Percentiles rank a stretch among this genome's conserved stretches.
Conservation (phyloP, 2,329 filamentous ascomycete species). For the Aspergillus quadrilineatus region DNA sequence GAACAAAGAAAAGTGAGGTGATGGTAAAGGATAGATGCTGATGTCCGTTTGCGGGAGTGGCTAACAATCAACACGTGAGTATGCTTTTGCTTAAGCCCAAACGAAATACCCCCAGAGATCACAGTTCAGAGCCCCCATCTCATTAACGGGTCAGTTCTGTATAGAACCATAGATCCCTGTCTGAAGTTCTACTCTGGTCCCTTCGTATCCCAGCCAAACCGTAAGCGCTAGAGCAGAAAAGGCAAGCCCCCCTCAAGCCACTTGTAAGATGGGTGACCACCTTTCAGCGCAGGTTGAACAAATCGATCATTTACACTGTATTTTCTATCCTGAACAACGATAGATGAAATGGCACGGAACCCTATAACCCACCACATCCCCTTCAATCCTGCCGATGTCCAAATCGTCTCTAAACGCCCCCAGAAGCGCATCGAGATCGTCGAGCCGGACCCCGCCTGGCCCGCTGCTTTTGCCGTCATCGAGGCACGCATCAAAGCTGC, state of each 20-base stretch:
- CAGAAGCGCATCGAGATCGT: conserved; percentile 22
- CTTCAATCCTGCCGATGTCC: conserved; percentile 2
- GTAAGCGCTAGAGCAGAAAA: neutral
- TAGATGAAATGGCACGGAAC: neutral
- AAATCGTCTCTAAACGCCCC: neutral
- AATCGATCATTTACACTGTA: neutral
- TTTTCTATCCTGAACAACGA: neutral
- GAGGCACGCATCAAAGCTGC: conserved; percentile 22
- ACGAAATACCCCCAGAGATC: no score
- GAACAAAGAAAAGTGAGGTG: no score
- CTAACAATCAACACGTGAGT: no score
- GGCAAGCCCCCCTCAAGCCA: neutral
- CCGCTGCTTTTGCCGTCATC: conserved; percentile 17
- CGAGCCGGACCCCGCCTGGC: conserved; percentile 26
- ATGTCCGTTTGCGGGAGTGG: no score
- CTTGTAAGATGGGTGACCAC: neutral
- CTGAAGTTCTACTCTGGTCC: neutral
- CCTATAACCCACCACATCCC: neutral
- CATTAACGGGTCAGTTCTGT: no score
- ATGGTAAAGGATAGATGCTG: no score
- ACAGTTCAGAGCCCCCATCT: no score
- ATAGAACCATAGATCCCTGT: no score
- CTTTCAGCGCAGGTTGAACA: neutral
- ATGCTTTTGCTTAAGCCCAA: no score
- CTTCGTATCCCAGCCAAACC: neutral